phyloP scores from a whole-genome alignment of 495 filamentous ascomycete genomes.

The Penicillium waksmanii region DNA sequence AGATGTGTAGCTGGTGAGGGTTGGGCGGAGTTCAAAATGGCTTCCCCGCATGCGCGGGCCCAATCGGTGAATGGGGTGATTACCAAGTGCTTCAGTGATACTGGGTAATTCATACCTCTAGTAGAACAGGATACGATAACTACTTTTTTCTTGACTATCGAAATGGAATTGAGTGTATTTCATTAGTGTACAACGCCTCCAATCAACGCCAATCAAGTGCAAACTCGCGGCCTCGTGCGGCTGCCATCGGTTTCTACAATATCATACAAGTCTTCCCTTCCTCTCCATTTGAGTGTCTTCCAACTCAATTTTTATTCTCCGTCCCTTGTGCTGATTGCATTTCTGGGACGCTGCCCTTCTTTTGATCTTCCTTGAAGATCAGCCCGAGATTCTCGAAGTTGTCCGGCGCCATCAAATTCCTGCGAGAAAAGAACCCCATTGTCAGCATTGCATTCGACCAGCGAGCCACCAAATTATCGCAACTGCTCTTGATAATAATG shows the following conservation, averaged over 20 bases:
- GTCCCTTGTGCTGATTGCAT: slow-evolving; percentile 9
- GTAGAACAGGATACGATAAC: not conserved
- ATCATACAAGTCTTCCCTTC: slow-evolving; percentile 22
- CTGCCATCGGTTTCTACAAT: slow-evolving; percentile 19
- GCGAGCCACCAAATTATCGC: not conserved
- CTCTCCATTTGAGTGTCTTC: not conserved
- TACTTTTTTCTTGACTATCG: too few relatives aligned
- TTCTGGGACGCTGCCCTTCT: slow-evolving; percentile 9
- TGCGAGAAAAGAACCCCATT: slow-evolving; percentile 31
- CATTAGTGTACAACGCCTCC: slow-evolving; percentile 26
- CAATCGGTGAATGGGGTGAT: slow-evolving; percentile 9
- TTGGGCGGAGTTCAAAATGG: slow-evolving; percentile 21
- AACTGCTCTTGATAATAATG: too few relatives aligned
- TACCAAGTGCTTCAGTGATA: not conserved
- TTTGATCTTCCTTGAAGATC: slow-evolving; percentile 53
- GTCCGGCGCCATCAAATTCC: slow-evolving; percentile 94
- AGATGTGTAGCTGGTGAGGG: slow-evolving; percentile 12
- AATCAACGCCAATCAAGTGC: slow-evolving; percentile 20
- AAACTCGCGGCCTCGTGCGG: not conserved
- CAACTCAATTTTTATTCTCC: slow-evolving; percentile 14
- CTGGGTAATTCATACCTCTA: too few relatives aligned
- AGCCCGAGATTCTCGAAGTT: slow-evolving; percentile 93
- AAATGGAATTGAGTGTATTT: slow-evolving; percentile 18
- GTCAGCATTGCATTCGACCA: not conserved
- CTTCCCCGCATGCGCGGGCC: slow-evolving; percentile 27